Conservation (phyloP, 2,329 filamentous ascomycete genomes). For the Atkinsonella texensis region DNA sequence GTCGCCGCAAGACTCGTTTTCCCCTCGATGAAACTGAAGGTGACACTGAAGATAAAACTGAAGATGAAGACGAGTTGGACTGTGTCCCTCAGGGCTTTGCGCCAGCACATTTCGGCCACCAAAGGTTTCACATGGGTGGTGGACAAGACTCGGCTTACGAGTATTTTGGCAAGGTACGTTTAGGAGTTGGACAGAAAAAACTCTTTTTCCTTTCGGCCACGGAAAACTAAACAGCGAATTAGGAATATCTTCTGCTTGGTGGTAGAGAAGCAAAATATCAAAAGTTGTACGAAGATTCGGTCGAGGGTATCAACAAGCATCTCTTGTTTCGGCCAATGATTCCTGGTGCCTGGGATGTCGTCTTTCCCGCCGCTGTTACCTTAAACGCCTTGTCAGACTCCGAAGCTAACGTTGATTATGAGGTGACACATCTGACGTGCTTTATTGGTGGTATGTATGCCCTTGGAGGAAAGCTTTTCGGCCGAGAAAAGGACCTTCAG, state of each 20-base stretch:
- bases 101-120: conserved; percentile 28
- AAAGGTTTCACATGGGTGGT: conserved; percentile 49
- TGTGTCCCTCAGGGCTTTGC: conserved; percentile 51
- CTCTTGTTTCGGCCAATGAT: conserved; percentile 71
- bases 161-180: conserved; percentile 49
- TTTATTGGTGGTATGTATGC: conserved; percentile 55
- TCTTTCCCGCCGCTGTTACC: conserved; percentile 56
- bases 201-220: background rate
- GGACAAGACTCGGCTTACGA: conserved; percentile 61
- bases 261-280: conserved; percentile 62
- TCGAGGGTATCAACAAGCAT: conserved; percentile 57
- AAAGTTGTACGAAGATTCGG: conserved; percentile 56
- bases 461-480: conserved; percentile 47
- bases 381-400: conserved; percentile 29
- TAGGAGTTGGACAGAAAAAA: too few species aligned
- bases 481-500: conserved; percentile 29
- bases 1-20: conserved; percentile 5
- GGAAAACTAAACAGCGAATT: conserved; percentile 18
- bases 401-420: conserved; percentile 39
- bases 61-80: conserved; percentile 25
- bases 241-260: conserved; percentile 62
- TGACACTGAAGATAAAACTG: conserved; percentile 22
- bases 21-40: conserved; percentile 24
- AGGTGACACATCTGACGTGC: conserved; percentile 52
- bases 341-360: conserved; percentile 53